These are phyloP conservation scores for Pestalotiopsis sp. DNA, from an alignment of 2,329 filamentous ascomycete species.

Conservation along the genomic window DNA sequence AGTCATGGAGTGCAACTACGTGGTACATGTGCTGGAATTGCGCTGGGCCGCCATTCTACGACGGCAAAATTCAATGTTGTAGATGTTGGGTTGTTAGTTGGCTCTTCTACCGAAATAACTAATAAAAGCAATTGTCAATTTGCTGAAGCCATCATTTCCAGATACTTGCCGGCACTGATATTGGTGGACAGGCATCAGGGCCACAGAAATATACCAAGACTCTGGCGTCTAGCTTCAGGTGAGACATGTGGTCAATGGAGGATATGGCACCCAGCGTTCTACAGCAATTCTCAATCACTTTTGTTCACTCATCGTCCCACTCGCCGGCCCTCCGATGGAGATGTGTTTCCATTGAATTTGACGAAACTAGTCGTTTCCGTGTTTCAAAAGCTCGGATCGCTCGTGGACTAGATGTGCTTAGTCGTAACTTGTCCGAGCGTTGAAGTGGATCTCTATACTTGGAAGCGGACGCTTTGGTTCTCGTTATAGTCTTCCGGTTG, in stretches of 20 bases:
- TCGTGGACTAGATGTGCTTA: neutral
- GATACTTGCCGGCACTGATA: no score
- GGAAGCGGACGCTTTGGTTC: neutral
- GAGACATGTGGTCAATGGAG: no score
- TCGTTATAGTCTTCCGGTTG: neutral
- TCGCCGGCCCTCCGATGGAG: neutral
- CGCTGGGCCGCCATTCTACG: neutral
- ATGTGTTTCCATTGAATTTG: neutral
- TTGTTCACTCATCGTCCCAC: neutral
- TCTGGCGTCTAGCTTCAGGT: no score
- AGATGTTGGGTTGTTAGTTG: neutral
- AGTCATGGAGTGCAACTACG: neutral
- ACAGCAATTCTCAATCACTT: neutral
- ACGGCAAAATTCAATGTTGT: neutral
- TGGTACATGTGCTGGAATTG: neutral
- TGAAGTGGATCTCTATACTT: neutral
- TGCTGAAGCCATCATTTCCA: no score
- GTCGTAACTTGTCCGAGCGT: neutral
- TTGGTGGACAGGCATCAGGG: no score
- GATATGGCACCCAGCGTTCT: neutral
- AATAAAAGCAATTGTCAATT: neutral
- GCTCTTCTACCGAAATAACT: neutral
- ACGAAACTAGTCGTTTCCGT: neutral
- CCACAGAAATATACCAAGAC: no score
- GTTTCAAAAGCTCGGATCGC: slow-evolving; percentile 8